A percentile compares a stretch with the other conserved stretches of the same genome.
Evolutionary conservation across 257 asterid genomes (phyloP).

Genomic region (Ocimum tenuiflorum): DNA sequence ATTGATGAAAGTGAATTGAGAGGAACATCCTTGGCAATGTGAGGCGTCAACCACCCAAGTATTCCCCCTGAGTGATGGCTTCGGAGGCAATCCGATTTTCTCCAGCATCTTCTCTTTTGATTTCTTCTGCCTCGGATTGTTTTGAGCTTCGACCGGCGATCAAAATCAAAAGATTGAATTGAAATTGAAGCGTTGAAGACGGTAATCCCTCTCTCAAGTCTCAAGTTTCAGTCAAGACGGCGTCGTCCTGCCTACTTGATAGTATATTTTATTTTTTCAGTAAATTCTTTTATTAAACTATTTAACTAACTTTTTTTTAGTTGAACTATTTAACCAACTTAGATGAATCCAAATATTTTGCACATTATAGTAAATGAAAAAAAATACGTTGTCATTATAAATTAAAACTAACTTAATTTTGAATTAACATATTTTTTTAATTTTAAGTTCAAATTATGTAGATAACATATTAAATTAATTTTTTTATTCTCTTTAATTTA

Average conservation of each 20-base stretch:
- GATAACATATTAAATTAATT: no score
- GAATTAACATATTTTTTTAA: no score
- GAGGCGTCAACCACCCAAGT: conserved; percentile 91
- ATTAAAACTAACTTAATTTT: no score
- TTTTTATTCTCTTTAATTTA: no score
- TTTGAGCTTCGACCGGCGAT: conserved; percentile 7
- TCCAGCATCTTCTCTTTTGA: conserved; percentile 60
- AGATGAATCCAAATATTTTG: no score
- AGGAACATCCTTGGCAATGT: conserved; percentile 93
- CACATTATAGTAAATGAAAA: no score
- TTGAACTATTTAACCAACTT: no score
- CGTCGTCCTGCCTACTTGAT: neutral
- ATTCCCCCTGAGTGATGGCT: conserved; percentile 80
- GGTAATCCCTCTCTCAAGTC: neutral
- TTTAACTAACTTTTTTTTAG: no score
- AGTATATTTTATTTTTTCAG: neutral
- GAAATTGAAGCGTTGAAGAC: neutral
- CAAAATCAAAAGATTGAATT: conserved; percentile 9
- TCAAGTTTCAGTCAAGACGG: neutral
- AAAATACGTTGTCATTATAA: no score
- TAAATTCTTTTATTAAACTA: no score
- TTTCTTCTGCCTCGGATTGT: neutral
- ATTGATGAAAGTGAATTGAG: conserved; percentile 92
- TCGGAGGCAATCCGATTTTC: conserved; percentile 86
- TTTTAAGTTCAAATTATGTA: no score